Conservation (phyloP, 495 filamentous ascomycete genomes). For the Aspergillus bridgeri region DNA sequence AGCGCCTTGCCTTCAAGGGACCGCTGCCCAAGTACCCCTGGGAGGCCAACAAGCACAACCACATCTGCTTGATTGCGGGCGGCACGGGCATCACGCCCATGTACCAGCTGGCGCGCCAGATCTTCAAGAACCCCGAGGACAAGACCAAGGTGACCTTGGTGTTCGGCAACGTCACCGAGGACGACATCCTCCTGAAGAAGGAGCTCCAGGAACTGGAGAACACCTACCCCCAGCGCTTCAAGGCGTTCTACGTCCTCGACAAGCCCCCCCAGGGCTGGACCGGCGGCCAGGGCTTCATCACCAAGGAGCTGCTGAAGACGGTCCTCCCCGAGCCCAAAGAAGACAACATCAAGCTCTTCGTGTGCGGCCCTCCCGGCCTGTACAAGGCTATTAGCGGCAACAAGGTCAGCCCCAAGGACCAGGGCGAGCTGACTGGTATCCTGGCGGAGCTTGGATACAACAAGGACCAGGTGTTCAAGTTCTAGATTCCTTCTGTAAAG, state of each 20-base stretch:
- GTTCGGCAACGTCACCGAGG: constrained; percentile 80
- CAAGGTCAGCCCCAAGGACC: constrained; percentile 87
- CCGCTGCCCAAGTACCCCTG: constrained; percentile 93
- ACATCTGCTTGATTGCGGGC: constrained; percentile 88
- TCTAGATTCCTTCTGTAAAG: constrained; percentile 51
- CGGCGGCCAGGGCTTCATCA: constrained; percentile 72
- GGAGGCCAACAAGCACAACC: constrained; percentile 88
- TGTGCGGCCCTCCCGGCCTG: constrained; percentile 85
- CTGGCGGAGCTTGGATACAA: constrained; percentile 89
- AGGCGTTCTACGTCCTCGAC: constrained; percentile 84
- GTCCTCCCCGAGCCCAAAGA: constrained; percentile 85
- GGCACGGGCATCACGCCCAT: constrained; percentile 94
- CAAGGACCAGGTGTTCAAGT: constrained; percentile 97
- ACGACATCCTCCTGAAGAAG: constrained; percentile 83
- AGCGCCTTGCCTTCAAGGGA: constrained; percentile 86
- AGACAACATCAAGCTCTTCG: constrained; percentile 89
- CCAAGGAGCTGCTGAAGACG: constrained; percentile 86
- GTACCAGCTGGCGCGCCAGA: constrained; percentile 80
- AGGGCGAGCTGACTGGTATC: constrained; percentile 81
- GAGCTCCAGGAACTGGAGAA: constrained; percentile 83
- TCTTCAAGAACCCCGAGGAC: constrained; percentile 94
- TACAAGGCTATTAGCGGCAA: constrained; percentile 87
- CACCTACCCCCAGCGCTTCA: constrained; percentile 88
- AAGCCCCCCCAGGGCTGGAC: constrained; percentile 79
- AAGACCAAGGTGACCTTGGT: constrained; percentile 94